Conservation (phyloP, 2,329 filamentous ascomycete genomes). For the Helotiales sp. region DNA sequence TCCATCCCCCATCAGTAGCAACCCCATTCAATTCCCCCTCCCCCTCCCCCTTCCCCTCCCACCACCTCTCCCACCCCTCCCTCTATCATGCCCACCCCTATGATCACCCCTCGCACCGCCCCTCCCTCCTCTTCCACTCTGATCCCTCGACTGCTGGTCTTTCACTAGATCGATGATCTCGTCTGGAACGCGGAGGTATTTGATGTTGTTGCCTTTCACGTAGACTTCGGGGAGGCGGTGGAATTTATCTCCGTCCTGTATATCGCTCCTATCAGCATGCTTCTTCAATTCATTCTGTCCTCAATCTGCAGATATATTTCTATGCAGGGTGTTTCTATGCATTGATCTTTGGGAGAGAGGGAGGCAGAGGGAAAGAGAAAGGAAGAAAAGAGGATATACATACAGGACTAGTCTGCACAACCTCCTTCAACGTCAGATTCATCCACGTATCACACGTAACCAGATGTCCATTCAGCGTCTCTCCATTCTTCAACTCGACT, state of each 20-base stretch:
- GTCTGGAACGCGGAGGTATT: slow-evolving; percentile 94
- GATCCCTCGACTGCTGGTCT: slow-evolving; percentile 66
- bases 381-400: slow-evolving; percentile 24
- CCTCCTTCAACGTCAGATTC: slow-evolving; percentile 96
- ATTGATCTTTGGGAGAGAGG: too few relatives aligned
- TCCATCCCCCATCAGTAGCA: too few relatives aligned
- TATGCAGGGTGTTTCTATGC: too few relatives aligned
- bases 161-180: slow-evolving; percentile 94
- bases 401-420: slow-evolving; percentile 90
- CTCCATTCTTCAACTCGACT: slow-evolving; percentile 95
- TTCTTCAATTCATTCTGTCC: not conserved
- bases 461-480: slow-evolving; percentile 94
- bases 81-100: slow-evolving; percentile 64
- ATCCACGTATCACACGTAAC: slow-evolving; percentile 99
- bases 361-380: too few relatives aligned
- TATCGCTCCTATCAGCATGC: slow-evolving; percentile 23
- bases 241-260: slow-evolving; percentile 87
- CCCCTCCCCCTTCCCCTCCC: slow-evolving; percentile 31
- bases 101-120: slow-evolving; percentile 44
- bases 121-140: too few relatives aligned
- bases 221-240: slow-evolving; percentile 91
- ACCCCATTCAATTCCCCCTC: slow-evolving; percentile 23
- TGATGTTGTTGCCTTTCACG: slow-evolving; percentile 98
- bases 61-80: slow-evolving; percentile 49
- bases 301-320: too few relatives aligned